phyloP scores from a whole-genome alignment of 2,329 filamentous ascomycete species.

The Mariannaea sp. region DNA sequence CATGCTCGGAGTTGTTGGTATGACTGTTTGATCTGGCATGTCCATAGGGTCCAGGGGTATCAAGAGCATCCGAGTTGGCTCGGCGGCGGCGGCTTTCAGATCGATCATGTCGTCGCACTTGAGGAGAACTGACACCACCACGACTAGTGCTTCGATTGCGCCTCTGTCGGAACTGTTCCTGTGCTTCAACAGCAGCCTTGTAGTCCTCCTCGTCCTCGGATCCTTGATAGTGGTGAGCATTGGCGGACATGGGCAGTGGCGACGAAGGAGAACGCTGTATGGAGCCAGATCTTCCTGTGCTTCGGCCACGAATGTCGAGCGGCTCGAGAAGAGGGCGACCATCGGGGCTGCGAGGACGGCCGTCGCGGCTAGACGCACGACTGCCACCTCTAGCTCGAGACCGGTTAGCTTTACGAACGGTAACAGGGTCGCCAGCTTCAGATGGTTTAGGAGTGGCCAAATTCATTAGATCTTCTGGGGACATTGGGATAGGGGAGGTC shows the following conservation, averaged over 20 bases:
- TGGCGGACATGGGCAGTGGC: constrained; percentile 74
- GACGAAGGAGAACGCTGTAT: constrained; percentile 75
- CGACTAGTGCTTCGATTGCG: constrained; percentile 59
- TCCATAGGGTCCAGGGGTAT: constrained; percentile 40
- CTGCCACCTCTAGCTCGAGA: constrained; percentile 45
- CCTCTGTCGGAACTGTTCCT: constrained; percentile 61
- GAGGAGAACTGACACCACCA: constrained; percentile 49
- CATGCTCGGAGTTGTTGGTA: constrained; percentile 50
- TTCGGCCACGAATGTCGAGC: constrained; percentile 65
- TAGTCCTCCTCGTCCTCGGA: constrained; percentile 71
- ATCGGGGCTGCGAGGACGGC: constrained; percentile 54
- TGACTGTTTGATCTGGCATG: constrained; percentile 40
- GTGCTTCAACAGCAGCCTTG: constrained; percentile 56
- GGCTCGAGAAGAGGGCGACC: constrained; percentile 46
- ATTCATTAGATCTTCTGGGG: constrained; percentile 79
- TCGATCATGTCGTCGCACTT: constrained; percentile 42
- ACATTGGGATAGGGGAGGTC: constrained; percentile 93
- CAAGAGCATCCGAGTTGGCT: constrained; percentile 39
- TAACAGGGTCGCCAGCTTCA: constrained; percentile 47
- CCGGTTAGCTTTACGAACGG: constrained; percentile 50
- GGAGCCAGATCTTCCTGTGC: constrained; percentile 63
- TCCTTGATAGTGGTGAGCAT: constrained; percentile 41
- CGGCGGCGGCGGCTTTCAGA: constrained; percentile 46
- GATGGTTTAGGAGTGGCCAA: constrained; percentile 54
- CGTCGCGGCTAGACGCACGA: constrained; percentile 55